Evolutionary conservation across 176 grass and related monocot genomes (phyloP).

Genomic region (Triticum timopheevii): DNA sequence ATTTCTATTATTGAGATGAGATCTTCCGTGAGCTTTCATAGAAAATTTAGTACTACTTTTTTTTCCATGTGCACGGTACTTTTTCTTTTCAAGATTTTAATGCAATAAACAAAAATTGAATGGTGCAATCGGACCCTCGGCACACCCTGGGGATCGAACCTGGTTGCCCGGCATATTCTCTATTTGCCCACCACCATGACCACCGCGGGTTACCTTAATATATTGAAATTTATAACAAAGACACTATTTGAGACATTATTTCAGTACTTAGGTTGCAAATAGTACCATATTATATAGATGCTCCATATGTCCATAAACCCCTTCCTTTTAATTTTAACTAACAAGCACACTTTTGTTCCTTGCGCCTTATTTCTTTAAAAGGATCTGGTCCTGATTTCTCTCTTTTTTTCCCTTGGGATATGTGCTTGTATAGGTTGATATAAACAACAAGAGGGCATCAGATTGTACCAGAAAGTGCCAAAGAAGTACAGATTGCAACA

Average conservation of each 20-base stretch:
- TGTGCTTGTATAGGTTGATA: conserved; percentile 17
- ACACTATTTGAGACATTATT: neutral
- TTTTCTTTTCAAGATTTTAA: neutral
- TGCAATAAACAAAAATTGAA: too few species aligned
- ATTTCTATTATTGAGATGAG: neutral
- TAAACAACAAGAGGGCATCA: neutral
- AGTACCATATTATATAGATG: neutral
- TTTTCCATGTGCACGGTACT: neutral
- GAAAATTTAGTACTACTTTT: neutral
- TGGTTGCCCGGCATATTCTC: neutral
- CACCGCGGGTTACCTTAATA: neutral
- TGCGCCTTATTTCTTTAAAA: neutral
- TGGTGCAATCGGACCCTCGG: neutral
- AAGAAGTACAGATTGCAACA: conserved; percentile 8
- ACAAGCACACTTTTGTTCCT: neutral
- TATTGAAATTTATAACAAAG: neutral
- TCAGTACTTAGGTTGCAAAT: neutral
- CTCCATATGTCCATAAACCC: neutral
- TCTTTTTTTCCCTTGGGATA: neutral
- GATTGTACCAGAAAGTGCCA: neutral
- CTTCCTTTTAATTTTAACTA: neutral
- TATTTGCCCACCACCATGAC: neutral
- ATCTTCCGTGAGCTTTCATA: neutral
- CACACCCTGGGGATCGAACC: neutral
- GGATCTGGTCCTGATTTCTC: neutral